These are phyloP conservation scores for Comarum palustre DNA, from an alignment of 306 rosid genomes.

Conservation along the genomic window DNA sequence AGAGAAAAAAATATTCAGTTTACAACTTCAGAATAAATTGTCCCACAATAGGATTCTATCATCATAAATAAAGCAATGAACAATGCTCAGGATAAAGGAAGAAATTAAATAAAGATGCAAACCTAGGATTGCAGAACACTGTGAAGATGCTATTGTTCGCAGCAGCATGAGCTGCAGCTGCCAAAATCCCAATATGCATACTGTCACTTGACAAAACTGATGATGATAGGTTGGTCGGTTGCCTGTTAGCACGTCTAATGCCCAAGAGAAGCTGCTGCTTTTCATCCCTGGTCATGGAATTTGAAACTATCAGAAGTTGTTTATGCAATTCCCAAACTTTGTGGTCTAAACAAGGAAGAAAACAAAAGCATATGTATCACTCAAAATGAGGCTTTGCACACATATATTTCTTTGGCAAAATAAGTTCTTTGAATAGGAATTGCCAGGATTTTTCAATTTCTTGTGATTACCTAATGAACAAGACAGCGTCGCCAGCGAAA, in stretches of 20 bases:
- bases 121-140: conserved; percentile 92
- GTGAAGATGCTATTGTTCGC: conserved; percentile 91
- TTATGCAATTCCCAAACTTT: conserved; percentile 4
- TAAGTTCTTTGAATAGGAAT: neutral
- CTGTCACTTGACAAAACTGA: conserved; percentile 92
- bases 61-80: conserved; percentile 6
- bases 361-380: neutral
- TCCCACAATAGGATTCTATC: neutral
- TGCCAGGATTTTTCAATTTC: conserved; percentile 4
- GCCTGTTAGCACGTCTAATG: conserved; percentile 87
- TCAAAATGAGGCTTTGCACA: neutral
- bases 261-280: conserved; percentile 96
- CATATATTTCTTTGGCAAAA: neutral
- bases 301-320: neutral
- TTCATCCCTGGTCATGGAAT: conserved; percentile 64
- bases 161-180: conserved; percentile 96
- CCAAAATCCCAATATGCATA: conserved; percentile 97
- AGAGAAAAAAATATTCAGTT: conserved; percentile 16
- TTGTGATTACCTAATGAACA: conserved; percentile 68
- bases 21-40: neutral
- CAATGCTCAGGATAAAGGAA: neutral
- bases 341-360: neutral
- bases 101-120: neutral
- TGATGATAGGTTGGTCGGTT: conserved; percentile 75
- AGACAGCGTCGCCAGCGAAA: conserved; percentile 89